Conservation (phyloP, 371 early-diverging fungal species). For the Mortierella sp. region DNA sequence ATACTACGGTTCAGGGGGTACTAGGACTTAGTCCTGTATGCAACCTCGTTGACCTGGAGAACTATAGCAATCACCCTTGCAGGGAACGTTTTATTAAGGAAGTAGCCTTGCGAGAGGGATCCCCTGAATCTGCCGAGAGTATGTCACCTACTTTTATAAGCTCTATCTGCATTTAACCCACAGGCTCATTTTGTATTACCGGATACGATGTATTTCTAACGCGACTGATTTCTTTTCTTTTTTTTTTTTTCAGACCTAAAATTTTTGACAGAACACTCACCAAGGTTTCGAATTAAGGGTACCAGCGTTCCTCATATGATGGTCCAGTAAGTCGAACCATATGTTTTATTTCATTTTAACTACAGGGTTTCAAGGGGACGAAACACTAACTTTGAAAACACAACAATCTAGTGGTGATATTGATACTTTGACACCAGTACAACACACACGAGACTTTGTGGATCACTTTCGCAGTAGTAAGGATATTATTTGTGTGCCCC, state of each 20-base stretch:
- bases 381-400: background rate
- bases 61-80: conserved; percentile 27
- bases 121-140: conserved; percentile 45
- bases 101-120: conserved; percentile 51
- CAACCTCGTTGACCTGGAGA: conserved; percentile 55
- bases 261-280: conserved; percentile 64
- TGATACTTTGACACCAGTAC: conserved; percentile 44
- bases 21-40: conserved; percentile 63
- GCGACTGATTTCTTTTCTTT: background rate
- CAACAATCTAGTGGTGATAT: conserved; percentile 44
- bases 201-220: background rate
- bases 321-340: conserved; percentile 35
- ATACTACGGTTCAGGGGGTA: conserved; percentile 74
- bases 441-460: conserved; percentile 44
- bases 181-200: too few species aligned
- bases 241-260: conserved; percentile 39
- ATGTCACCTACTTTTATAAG: background rate
- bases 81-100: conserved; percentile 57
- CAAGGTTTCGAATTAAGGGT: conserved; percentile 40
- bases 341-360: background rate
- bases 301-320: conserved; percentile 48
- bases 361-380: background rate
- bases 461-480: conserved; percentile 42
- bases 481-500: background rate
- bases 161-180: too few species aligned